Percentiles rank a stretch among this genome's conserved stretches.
Evolutionary conservation across 352 stramenopile genomes (phyloP).

Genomic region (Globisporangium emineosum): DNA sequence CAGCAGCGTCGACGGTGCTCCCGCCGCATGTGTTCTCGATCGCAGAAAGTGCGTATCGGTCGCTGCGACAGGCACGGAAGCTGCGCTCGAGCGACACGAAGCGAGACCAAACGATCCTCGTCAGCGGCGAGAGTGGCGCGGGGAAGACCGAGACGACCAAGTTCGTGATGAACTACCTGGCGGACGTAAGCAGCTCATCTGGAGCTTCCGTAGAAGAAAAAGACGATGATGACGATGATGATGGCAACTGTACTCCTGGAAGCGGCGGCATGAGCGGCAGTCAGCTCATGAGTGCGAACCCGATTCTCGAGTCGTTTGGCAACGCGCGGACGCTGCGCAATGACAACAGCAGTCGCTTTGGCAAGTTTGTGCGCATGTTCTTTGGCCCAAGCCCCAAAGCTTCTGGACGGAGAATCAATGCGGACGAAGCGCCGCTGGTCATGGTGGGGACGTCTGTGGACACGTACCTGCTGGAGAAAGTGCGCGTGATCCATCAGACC

Average conservation of each 20-base stretch:
- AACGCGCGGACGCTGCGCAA: conserved; percentile 78
- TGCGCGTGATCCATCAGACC: conserved; percentile 78
- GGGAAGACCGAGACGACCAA: conserved; percentile 62
- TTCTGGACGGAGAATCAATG: background rate
- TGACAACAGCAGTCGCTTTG: conserved; percentile 84
- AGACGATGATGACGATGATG: background rate
- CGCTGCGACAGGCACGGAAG: conserved; percentile 28
- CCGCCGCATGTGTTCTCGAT: conserved; percentile 83
- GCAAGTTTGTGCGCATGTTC: conserved; percentile 88
- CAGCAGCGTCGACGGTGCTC: conserved; percentile 23
- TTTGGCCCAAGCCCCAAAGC: conserved; percentile 43
- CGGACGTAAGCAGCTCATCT: conserved; percentile 19
- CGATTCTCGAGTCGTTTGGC: conserved; percentile 85
- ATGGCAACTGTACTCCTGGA: background rate
- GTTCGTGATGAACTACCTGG: conserved; percentile 76
- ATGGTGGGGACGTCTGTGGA: conserved; percentile 77
- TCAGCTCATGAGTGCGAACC: conserved; percentile 77
- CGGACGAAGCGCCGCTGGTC: conserved; percentile 23
- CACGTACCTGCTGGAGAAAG: conserved; percentile 94
- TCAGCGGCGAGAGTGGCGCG: conserved; percentile 44
- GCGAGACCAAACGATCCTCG: conserved; percentile 42
- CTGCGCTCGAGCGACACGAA: conserved; percentile 38
- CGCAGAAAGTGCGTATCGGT: conserved; percentile 68
- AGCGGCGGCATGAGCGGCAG: conserved; percentile 43
- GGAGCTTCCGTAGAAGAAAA: conserved; percentile 19